Conservation (phyloP, 177 flowering plant species). For the Vitis hybrid region DNA sequence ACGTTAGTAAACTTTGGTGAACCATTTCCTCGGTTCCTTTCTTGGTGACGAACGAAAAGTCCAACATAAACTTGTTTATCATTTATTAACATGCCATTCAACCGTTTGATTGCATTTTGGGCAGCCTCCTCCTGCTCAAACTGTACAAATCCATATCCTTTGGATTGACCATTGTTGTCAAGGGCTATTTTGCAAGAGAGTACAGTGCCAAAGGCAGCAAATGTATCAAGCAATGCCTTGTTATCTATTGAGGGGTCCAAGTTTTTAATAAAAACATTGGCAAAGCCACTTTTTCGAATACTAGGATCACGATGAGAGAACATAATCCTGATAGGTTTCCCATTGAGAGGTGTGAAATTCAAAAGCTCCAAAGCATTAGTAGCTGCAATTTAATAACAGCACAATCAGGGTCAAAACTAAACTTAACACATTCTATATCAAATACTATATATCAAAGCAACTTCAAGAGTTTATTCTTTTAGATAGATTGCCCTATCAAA, state of each 20-base stretch:
- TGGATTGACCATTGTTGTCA: conserved; percentile 48
- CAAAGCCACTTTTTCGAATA: conserved; percentile 55
- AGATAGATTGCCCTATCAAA: too few species aligned
- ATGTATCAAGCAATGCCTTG: conserved; percentile 54
- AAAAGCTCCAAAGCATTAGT: conserved; percentile 40
- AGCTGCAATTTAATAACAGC: conserved; percentile 37
- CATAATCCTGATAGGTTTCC: conserved; percentile 66
- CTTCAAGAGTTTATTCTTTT: too few species aligned
- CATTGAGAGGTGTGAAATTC: conserved; percentile 56
- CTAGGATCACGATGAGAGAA: conserved; percentile 62
- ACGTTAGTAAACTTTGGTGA: conserved; percentile 51
- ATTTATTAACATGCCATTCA: conserved; percentile 63
- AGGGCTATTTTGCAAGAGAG: conserved; percentile 67
- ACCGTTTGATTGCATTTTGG: conserved; percentile 38
- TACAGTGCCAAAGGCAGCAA: conserved; percentile 56
- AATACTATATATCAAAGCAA: neutral
- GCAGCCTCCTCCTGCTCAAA: conserved; percentile 59
- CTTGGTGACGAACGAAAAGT: conserved; percentile 47
- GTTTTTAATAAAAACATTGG: conserved; percentile 68
- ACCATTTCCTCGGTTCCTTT: conserved; percentile 33
- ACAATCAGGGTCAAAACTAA: neutral
- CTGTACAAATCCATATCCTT: conserved; percentile 73
- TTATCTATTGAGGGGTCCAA: conserved; percentile 57
- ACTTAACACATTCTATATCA: neutral
- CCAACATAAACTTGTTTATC: conserved; percentile 64